Base-by-base conservation (phyloP, 164 flowering plant species). In the Echeveria elegans region DNA sequence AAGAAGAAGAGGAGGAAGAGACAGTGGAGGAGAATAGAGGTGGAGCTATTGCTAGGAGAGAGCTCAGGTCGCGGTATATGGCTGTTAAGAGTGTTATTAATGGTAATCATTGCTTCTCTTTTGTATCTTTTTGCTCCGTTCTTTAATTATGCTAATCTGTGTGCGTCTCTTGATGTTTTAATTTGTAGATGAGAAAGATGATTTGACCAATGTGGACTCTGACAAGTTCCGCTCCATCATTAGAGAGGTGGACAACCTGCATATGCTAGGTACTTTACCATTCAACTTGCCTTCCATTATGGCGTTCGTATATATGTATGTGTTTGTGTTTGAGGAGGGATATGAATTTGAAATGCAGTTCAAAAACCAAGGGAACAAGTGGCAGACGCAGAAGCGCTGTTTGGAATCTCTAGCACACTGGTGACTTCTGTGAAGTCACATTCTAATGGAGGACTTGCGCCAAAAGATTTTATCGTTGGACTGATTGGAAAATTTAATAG, bases 321-420 rank as follows among this genome's bases (percentile, higher is more conserved):
- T n/a, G n/a, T 14, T 38, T 38, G 6, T 38, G 41, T 38, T 48
- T 12, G 8, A 16, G 37, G 5, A 15, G 9, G 28, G 59, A 10
- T 5, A 38, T 38, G 41, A 62, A 14, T 38, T 10, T 18, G 61
- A 65, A n/a, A 58, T 72, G 48, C 76, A 85, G 92, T 87, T 65
- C 81, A 74, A 71, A 83, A 77, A 32, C 92, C 92, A 5, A 79
- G 88, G 62, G 92, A 87, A 63, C 92, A 87, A 70, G 86, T 87
- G 64, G 88, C 87, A 21, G 92, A 87, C 79, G 89, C 89, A 2
- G 89, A 87, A 72, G 82, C 88, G 34, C 78, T 87, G 19, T 72
- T 81, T 40, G 87, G 84, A 69, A 82, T 87, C 29, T 73, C 86
- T 38, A 81, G 70, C 70, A 78, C 85, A 4, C 71, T 87, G 71